Conservation (phyloP, 1,284 basidiomycete species). For the Crepidotus sp. region DNA sequence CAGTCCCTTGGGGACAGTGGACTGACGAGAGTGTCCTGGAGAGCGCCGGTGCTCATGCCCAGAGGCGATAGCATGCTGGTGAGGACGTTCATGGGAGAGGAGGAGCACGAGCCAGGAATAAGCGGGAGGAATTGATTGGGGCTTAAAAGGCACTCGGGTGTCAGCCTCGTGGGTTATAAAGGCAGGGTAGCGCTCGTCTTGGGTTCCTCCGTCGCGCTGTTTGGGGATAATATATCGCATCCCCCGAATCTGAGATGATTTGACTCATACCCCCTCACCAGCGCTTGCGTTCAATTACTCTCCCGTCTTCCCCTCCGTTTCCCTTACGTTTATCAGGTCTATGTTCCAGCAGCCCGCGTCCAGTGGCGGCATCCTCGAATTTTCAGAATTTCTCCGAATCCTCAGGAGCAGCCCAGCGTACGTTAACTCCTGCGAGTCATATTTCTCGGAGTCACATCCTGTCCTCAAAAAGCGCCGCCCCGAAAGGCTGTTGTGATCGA, state of each 20-base stretch:
- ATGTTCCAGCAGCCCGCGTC: conserved; percentile 2
- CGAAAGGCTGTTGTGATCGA: conserved; percentile 12
- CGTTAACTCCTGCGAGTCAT: conserved; percentile 1
- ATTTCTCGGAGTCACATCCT: conserved; percentile 2
- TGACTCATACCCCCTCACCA: conserved; percentile 14
- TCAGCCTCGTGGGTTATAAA: conserved; percentile 15
- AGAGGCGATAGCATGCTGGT: conserved; percentile 55
- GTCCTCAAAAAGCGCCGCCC: background rate
- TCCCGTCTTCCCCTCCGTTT: conserved; percentile 7
- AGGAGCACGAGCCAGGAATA: conserved; percentile 25
- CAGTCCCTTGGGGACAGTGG: background rate
- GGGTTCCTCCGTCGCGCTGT: conserved; percentile 2
- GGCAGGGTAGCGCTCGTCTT: conserved; percentile 17
- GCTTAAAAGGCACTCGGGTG: conserved; percentile 15
- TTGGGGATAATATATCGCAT: conserved; percentile 14
- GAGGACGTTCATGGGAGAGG: conserved; percentile 44
- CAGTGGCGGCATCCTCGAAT: background rate
- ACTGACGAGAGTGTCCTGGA: conserved; percentile 56
- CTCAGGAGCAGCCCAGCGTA: background rate
- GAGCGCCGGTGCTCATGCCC: conserved; percentile 44
- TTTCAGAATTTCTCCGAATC: background rate
- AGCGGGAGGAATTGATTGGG: conserved; percentile 21
- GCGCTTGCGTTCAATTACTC: conserved; percentile 6
- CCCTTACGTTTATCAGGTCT: conserved; percentile 4
- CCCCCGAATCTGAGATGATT: conserved; percentile 16